Evolutionary conservation across 108 stramenopile genomes (phyloP).

Genomic region (Aurantiochytrium sp.): DNA sequence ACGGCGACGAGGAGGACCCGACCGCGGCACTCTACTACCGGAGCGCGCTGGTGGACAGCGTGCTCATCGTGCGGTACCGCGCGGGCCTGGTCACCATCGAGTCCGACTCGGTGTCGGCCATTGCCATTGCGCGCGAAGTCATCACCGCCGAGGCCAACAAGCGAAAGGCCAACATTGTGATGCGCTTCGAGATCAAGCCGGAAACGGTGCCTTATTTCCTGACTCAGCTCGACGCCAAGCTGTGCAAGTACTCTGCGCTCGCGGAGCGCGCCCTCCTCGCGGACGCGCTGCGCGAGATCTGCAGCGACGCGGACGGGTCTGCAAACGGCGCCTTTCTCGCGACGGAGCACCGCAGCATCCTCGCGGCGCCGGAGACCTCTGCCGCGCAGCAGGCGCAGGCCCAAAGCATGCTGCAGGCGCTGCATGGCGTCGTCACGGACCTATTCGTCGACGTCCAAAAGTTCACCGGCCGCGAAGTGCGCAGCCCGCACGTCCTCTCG

Average conservation of each 20-base stretch:
- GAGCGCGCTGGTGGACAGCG: not conserved
- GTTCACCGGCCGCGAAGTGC: not conserved
- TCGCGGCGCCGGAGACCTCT: not conserved
- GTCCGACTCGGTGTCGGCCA: conserved; percentile 19
- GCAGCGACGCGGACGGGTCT: not conserved
- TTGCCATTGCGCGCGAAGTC: conserved; percentile 11
- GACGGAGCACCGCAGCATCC: not conserved
- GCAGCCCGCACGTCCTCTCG: not conserved
- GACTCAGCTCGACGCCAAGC: not conserved
- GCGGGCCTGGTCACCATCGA: not conserved
- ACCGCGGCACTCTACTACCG: not conserved
- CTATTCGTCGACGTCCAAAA: conserved; percentile 3
- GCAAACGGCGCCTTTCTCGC: not conserved
- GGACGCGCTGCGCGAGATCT: not conserved
- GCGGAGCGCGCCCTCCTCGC: not conserved
- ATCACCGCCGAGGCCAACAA: not conserved
- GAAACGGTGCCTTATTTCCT: not conserved
- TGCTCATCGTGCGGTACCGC: not conserved
- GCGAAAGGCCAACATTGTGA: not conserved
- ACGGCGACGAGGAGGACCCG: not conserved
- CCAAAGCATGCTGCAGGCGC: not conserved
- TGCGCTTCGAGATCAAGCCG: not conserved
- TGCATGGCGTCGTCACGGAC: not conserved
- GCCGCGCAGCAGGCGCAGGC: not conserved
- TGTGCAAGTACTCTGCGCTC: not conserved